Evolutionary conservation across 2,329 filamentous ascomycete species (phyloP).

Genomic region (Zymoseptoria pseudotritici): DNA sequence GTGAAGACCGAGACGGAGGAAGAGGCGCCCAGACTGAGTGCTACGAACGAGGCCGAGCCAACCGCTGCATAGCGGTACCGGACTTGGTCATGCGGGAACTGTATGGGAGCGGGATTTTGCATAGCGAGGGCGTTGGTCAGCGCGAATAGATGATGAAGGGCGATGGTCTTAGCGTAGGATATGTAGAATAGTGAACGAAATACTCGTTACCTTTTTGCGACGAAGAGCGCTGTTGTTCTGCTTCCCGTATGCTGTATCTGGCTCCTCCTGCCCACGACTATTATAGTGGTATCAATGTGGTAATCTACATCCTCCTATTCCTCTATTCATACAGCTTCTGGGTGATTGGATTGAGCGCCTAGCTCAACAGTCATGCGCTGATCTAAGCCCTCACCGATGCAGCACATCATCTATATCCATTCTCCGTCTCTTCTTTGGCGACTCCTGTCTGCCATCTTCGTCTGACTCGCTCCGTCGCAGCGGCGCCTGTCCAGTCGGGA

Average conservation of each 20-base stretch:
- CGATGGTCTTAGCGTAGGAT: not conserved
- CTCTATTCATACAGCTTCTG: not conserved
- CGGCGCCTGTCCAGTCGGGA: not conserved
- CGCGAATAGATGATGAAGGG: not conserved
- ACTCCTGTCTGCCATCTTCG: conserved; percentile 8
- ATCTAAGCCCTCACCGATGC: conserved; percentile 14
- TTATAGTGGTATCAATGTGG: not conserved
- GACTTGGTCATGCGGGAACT: not conserved
- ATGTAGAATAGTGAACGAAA: not conserved
- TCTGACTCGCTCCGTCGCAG: conserved; percentile 2
- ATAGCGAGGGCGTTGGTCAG: not conserved
- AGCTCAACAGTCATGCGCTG: not conserved
- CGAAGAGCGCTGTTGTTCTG: not conserved
- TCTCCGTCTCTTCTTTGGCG: conserved; percentile 23
- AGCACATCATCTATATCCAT: conserved; percentile 29
- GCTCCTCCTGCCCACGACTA: not conserved
- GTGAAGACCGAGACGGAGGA: not conserved
- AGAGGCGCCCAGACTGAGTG: not conserved
- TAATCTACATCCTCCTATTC: not conserved
- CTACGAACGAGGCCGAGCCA: not conserved
- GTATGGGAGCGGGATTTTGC: not conserved
- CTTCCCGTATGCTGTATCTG: not conserved
- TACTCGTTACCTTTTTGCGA: not conserved
- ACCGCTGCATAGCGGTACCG: not conserved
- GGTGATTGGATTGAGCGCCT: not conserved